Percentiles rank a stretch among this genome's conserved stretches.
Evolutionary conservation across 2,329 filamentous ascomycete species (phyloP).

Genomic region (Ceratocystis destructans): DNA sequence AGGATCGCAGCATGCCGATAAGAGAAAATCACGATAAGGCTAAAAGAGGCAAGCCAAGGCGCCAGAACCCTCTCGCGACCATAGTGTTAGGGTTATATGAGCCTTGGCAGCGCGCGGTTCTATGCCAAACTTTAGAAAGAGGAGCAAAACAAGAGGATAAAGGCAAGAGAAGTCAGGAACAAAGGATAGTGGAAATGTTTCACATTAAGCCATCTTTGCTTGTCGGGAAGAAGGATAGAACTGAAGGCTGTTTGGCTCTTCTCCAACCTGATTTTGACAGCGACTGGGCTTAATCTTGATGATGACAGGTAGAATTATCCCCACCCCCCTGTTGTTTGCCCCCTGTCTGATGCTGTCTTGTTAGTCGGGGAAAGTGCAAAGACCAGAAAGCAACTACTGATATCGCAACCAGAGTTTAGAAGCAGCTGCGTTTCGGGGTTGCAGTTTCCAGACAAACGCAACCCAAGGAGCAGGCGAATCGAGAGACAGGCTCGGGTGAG

Average conservation of each 20-base stretch:
- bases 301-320: not conserved
- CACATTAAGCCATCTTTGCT: not conserved
- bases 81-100: not conserved
- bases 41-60: conserved; percentile 5
- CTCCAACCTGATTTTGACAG: not conserved
- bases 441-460: no score
- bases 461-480: no score
- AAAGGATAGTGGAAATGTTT: not conserved
- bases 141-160: not conserved
- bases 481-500: no score
- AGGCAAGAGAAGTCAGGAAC: not conserved
- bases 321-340: not conserved
- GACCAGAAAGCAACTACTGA: not conserved
- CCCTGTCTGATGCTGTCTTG: not conserved
- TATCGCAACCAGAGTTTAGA: not conserved
- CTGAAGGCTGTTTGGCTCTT: not conserved
- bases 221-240: conserved; percentile 2
- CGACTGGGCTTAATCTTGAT: not conserved
- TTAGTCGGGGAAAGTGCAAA: not conserved
- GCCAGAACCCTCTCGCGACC: not conserved
- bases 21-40: conserved; percentile 9
- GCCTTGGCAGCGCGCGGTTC: not conserved
- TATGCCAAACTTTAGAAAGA: not conserved
- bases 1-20: not conserved
- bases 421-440: no score